Base-by-base conservation (phyloP, 2,329 filamentous ascomycete genomes). In the Alternaria burnsii region DNA sequence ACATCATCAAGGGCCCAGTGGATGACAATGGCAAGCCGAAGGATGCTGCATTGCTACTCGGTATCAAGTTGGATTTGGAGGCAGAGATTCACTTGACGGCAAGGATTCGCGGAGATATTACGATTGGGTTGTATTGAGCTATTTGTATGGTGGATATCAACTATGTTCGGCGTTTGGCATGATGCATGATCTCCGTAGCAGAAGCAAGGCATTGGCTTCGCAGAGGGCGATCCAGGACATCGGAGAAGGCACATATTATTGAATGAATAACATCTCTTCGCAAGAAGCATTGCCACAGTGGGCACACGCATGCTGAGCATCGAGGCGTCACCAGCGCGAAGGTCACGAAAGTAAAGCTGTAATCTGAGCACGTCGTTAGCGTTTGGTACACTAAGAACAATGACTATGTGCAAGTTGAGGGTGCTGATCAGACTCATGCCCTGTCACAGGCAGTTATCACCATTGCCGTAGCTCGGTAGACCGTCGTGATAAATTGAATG, bases 401-500 rank as follows among this genome's bases (percentile, higher is more conserved):
- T 40, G 41, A 43, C 14, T 22, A 30, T 43, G 20, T 30, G 36
- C 18, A 50, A 30, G n/a, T 52, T 32, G 34, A 52, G n/a, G 12
- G 51, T 44, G 50, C 52, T 66, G 56, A 67, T 69, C 76, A 78
- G 76, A 76, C 66, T 72, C 74, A 76, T 74, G 89, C 89, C 89
- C 83, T 89, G 89, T 92, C 89, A 91, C 83, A 88, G 89, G 89
- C 89, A 72, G 81, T 82, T 89, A 83, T 92, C 90, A 91, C 92
- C 90, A 93, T 90, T 82, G 85, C 87, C 82, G 82, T 86, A 83
- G 86, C 88, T 93, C 91, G 90, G 90, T 90, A 90, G 90, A 93
- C 90, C 90, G 90, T 93, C 90, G 90, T 93, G 90, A 92, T 78
- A 88, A 77, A 70, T 68, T 72, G 67, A 74, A 70, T 73, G 86